Percentiles rank a stretch among this genome's conserved stretches.
Evolutionary conservation across 768 basidiomycete species (phyloP).

Genomic region (Russula sp.): DNA sequence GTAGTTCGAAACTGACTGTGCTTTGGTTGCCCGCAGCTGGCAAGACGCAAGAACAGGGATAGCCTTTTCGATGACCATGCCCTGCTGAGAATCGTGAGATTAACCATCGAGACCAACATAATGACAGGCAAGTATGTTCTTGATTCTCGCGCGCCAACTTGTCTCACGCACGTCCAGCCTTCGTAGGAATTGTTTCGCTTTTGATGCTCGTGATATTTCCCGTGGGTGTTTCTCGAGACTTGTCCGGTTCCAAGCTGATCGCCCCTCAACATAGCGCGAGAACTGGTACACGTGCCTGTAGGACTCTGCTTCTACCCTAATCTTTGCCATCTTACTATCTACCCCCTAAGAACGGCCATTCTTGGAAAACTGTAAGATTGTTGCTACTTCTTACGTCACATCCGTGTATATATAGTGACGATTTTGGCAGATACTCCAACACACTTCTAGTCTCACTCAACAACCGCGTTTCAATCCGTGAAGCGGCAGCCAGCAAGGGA

Average conservation of each 20-base stretch:
- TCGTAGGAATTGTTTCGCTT: background rate
- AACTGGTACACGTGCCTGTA: constrained; percentile 13
- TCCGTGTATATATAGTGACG: background rate
- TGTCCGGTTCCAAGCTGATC: background rate
- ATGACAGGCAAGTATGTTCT: constrained; percentile 17
- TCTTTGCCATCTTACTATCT: background rate
- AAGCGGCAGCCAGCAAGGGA: background rate
- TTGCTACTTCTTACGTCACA: background rate
- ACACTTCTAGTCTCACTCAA: constrained; percentile 12
- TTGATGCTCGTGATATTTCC: constrained; percentile 1
- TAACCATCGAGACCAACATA: constrained; percentile 27
- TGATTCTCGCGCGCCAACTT: too few relatives aligned
- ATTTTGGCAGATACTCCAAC: constrained; percentile 10
- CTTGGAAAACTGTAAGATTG: constrained; percentile 8
- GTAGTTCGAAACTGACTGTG: background rate
- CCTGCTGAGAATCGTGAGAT: constrained; percentile 23
- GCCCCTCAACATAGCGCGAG: background rate
- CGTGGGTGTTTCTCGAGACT: background rate
- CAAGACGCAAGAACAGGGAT: background rate
- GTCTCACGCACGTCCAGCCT: background rate
- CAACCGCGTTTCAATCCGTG: constrained; percentile 12
- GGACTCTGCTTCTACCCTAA: background rate
- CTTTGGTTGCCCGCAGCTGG: background rate
- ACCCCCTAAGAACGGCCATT: background rate
- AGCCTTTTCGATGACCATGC: background rate